Conservation (phyloP, 257 asterid genomes). For the Solanum bulbocastanum region DNA sequence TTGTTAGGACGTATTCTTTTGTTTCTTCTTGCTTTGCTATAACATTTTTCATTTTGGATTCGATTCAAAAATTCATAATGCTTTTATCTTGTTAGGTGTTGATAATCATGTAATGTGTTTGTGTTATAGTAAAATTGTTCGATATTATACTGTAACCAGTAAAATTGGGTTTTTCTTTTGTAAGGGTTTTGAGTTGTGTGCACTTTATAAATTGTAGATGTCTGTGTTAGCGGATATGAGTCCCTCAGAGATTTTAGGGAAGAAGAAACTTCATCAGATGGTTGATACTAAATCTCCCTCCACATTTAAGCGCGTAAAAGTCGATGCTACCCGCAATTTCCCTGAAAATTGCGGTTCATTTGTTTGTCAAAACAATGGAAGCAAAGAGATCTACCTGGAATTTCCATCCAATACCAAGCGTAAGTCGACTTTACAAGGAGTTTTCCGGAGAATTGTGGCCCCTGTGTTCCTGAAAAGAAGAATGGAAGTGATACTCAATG, state of each 20-base stretch:
- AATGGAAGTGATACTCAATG: background rate
- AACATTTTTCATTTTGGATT: background rate
- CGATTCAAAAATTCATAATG: background rate
- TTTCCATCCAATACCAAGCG: constrained; percentile 1
- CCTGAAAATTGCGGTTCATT: background rate
- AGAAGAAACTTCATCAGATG: background rate
- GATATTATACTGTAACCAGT: too few species aligned
- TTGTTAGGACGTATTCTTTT: too few species aligned
- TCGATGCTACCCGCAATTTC: background rate
- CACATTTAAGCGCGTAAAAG: background rate
- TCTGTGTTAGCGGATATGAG: background rate
- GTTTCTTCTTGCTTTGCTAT: background rate
- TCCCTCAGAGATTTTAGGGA: background rate
- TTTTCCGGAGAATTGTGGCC: background rate
- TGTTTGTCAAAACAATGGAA: background rate
- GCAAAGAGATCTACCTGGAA: background rate
- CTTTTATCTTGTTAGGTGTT: background rate
- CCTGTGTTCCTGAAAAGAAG: background rate
- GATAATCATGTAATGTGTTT: too few species aligned
- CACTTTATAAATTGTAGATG: background rate
- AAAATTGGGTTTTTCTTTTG: background rate
- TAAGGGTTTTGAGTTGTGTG: background rate
- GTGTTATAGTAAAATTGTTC: background rate
- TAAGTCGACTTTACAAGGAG: background rate
- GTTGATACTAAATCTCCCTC: background rate